Base-by-base conservation (phyloP, 139 green algal species). In the Auxenochlorella pyrenoidosa region DNA sequence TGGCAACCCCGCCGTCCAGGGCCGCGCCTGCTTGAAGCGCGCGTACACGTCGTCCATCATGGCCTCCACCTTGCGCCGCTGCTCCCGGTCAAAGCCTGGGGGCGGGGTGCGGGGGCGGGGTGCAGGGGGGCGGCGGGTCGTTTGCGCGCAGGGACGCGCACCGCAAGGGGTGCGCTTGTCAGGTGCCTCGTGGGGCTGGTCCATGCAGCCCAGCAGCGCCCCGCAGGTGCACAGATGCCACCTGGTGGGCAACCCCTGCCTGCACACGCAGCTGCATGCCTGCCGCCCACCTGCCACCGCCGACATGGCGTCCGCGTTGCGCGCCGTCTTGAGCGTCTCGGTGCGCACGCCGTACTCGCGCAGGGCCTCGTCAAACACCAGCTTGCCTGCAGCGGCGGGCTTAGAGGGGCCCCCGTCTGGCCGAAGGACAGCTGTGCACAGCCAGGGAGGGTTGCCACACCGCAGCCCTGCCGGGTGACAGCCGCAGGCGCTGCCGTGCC, bases 11-110 rank as follows among this genome's bases (percentile, higher is more conserved):
- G n/a, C n/a, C n/a, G n/a, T n/a, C n/a, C n/a, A n/a, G 47, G 47
- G 16, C 54, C 51, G 21, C 79, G 75, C 79, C 79, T 75, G 58
- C 58, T 84, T 84, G 79, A 84, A 84, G 24, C 47, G 41, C 40
- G 96, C 95, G 90, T 95, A 98, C 36, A 88, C 89, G 75, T 93
- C 93, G 71, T 91, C 89, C 65, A 99, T 92, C 30, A 96, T 88
- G 73, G 93, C 90, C 92, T 98, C 98, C 87, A 54, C 84, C 75
- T 94, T 94, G n/a, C 36, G 36, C 19, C 91, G 93, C n/a, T 95
- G 85, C 70, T 91, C 91, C 30, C 92, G 82, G 89, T 97, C 98
- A 85, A 99, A 90, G 84, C 38, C 58, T 75, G 79, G 4, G 73
- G n/a, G n/a, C n/a, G n/a, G n/a, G n/a, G 71, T 3, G 5, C 13